Base-by-base conservation (phyloP, 2,329 filamentous ascomycete species). In the Xylaria multiplex region DNA sequence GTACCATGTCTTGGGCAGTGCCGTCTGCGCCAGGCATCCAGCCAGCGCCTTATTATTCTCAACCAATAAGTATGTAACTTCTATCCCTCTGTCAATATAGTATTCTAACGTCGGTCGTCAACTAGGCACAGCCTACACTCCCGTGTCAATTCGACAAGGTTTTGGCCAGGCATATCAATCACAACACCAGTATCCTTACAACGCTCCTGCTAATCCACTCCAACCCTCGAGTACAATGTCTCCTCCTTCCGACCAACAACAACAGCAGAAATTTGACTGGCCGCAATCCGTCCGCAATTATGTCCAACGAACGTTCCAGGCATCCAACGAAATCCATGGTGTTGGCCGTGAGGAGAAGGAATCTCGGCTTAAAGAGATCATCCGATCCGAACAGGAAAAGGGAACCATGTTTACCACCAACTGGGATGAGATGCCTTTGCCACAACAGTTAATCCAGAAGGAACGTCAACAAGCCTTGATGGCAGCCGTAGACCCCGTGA, bases 261-360 rank as follows among this genome's bases (percentile, higher is more conserved):
- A 72, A 75, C 81, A 72, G 75, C 81, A 84, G 76, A 92, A 91
- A 81, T 89, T 91, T 73, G 88, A 91, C 72, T 98, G 93, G 90
- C 90, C 93, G 37, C 83, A 87, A 49, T 87, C 90, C n/a, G 93
- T 98, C 66, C 91, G 93, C 73, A 84, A 86, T 71, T 98, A 97
- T 81, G 95, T 98, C 37, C 91, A 93, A 75, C 90, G 93, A 75
- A 94, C 93, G 30, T 98, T 98, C 77, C 88, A 92, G 57, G 86
- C 88, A 30, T 86, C 89, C 65, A 92, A 93, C 76, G 82, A 89
- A 70, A 85, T 91, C 68, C 74, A 85, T 5, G 85, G 86, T 45
- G 86, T 94, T 52, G 78, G 82, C 57, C 86, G 86, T 59, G 74
- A 84, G 59, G 93, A 97, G 64, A 91, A 97, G 84, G 91, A 97